These are phyloP conservation scores for Epichloe amarillans DNA, from an alignment of 2,329 filamentous ascomycete genomes.

Conservation along the genomic window DNA sequence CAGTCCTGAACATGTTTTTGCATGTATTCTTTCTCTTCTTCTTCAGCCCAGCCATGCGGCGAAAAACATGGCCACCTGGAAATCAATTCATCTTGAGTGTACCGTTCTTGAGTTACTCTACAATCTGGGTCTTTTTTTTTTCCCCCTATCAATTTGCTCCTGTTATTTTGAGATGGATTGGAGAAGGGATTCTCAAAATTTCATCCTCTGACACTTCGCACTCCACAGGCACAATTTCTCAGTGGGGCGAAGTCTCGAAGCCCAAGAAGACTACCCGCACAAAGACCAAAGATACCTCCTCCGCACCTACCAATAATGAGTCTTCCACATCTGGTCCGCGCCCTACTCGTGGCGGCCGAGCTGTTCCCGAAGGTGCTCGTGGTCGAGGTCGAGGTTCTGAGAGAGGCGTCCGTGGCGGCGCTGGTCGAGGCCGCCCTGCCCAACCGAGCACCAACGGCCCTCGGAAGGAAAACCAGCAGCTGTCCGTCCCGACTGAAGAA, in stretches of 20 bases:
- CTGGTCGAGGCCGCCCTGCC: slow-evolving; percentile 48
- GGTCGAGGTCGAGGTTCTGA: slow-evolving; percentile 51
- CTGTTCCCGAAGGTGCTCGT: slow-evolving; percentile 47
- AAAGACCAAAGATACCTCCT: slow-evolving; percentile 53
- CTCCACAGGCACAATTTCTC: slow-evolving; percentile 56
- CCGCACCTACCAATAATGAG: slow-evolving; percentile 36
- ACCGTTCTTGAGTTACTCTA: too few relatives aligned
- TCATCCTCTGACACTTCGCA: slow-evolving; percentile 6
- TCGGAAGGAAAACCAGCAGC: slow-evolving; percentile 38
- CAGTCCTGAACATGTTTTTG: slow-evolving; percentile 6
- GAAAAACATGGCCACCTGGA: not conserved
- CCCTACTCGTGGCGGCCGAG: slow-evolving; percentile 47
- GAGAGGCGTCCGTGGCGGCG: slow-evolving; percentile 39
- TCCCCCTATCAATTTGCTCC: too few relatives aligned
- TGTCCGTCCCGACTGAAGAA: slow-evolving; percentile 58
- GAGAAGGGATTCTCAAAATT: too few relatives aligned
- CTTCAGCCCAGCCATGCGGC: not conserved
- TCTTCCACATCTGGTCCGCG: slow-evolving; percentile 29
- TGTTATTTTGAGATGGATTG: too few relatives aligned
- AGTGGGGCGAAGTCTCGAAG: slow-evolving; percentile 77
- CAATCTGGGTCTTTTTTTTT: too few relatives aligned
- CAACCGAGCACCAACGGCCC: slow-evolving; percentile 46
- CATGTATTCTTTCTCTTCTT: not conserved
- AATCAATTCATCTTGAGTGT: not conserved
- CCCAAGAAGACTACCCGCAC: slow-evolving; percentile 63